A percentile compares a stretch with the other conserved stretches of the same genome.
phyloP scores from a whole-genome alignment of 2,329 filamentous ascomycete species.

The Fusarium nelsonii region DNA sequence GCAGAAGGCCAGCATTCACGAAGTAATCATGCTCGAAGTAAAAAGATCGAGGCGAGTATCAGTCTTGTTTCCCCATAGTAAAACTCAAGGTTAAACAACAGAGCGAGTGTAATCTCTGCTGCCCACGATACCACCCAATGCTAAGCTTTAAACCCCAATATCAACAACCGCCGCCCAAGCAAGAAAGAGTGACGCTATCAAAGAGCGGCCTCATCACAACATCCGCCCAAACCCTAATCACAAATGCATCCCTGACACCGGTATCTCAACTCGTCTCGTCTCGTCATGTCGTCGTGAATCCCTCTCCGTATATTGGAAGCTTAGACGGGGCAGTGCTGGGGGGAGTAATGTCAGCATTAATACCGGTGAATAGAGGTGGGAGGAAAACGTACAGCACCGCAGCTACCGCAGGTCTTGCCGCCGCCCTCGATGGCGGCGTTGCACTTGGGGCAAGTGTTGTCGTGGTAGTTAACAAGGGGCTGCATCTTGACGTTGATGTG shows the following conservation, averaged over 20 bases:
- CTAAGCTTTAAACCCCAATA: background rate
- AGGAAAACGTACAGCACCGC: constrained; percentile 65
- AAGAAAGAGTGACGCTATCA: constrained; percentile 36
- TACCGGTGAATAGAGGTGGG: background rate
- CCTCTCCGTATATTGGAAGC: background rate
- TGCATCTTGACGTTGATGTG: constrained; percentile 45
- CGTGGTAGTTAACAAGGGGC: constrained; percentile 54
- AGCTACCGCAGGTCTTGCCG: constrained; percentile 66
- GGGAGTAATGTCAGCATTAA: constrained; percentile 20
- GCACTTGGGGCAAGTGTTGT: constrained; percentile 68
- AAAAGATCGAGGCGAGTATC: background rate
- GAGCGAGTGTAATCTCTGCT: constrained; percentile 24
- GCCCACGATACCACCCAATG: constrained; percentile 2
- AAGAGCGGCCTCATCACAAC: constrained; percentile 29
- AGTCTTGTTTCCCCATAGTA: constrained; percentile 8
- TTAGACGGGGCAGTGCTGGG: constrained; percentile 48
- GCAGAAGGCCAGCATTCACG: background rate
- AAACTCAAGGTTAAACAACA: constrained; percentile 17
- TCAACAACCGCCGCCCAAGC: constrained; percentile 10
- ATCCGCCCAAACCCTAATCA: constrained; percentile 19
- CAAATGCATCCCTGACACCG: constrained; percentile 29
- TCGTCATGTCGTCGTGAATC: constrained; percentile 28
- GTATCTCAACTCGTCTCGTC: constrained; percentile 16
- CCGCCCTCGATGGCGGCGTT: constrained; percentile 58
- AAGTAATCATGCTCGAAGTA: background rate